Evolutionary conservation across 1,284 basidiomycete species (phyloP), one percentile per base, ranked within the genome.

Genomic region (Somion occarium): DNA sequence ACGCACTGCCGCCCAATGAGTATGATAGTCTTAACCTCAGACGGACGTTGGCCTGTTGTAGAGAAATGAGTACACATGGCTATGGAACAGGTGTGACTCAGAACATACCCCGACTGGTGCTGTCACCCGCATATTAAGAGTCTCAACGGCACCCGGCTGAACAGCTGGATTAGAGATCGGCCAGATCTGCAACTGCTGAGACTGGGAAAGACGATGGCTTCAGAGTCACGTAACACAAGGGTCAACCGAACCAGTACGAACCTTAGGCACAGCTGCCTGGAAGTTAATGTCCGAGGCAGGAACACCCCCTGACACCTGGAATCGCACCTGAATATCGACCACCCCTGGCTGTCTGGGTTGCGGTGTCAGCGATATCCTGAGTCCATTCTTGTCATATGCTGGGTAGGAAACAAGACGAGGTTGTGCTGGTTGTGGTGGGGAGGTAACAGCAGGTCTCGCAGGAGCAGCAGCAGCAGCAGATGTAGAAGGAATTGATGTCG

Each of bases 181-280:
- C 53, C 94, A 80, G 96, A 99, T 99, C 67, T 98, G 95, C 52
- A 99, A 69, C 66, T 98, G 95, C 73, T 98, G 96, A 0, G 93
- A 93, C 93, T 97, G 62, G 3, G 46, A 42, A n/a, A 49, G 48
- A 41, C 44, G 46, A 49, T 38, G 52, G 15, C 20, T 51, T 41
- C 2, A 38, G 30, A 22, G 47, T 3, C 15, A 47, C 18, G 52
- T 44, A 23, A 43, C 39, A 38, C 25, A 12, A 46, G 46, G 34
- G 46, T 51, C 42, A 20, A 22, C 44, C 13, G 22, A 19, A 2
- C n/a, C 7, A 45, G n/a, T 1, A 9, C 70, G 53, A 55, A 93
- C 93, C 80, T 95, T 98, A 2, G 97, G 97, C 7, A 99, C 97
- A 2, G 97, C 97, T 42, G 95, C 97, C 69, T 99, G 96, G 76